These are phyloP conservation scores for Penicillium paxilli DNA, from an alignment of 495 filamentous ascomycete species.

Conservation along the genomic window DNA sequence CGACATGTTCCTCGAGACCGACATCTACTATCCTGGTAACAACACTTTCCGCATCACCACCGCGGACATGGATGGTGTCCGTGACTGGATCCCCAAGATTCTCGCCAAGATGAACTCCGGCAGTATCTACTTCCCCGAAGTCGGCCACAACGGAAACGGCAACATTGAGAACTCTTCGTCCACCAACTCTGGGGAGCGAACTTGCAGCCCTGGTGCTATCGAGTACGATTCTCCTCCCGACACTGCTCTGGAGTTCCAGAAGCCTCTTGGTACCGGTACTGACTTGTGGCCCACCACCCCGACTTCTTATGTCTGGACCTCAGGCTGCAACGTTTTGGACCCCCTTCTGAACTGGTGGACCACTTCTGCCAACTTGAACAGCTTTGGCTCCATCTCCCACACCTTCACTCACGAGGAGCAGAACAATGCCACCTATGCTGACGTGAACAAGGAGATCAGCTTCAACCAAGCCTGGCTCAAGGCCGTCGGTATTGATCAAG, in stretches of 20 bases:
- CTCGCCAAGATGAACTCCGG: slow-evolving; percentile 55
- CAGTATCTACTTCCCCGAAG: slow-evolving; percentile 55
- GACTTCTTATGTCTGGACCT: slow-evolving; percentile 47
- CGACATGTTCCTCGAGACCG: slow-evolving; percentile 60
- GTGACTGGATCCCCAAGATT: slow-evolving; percentile 48
- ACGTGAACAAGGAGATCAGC: slow-evolving; percentile 55
- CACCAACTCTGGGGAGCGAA: slow-evolving; percentile 27
- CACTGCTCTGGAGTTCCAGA: slow-evolving; percentile 55
- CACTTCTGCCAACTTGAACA: slow-evolving; percentile 45
- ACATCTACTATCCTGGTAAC: slow-evolving; percentile 50
- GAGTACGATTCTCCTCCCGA: slow-evolving; percentile 39
- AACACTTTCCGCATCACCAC: slow-evolving; percentile 51
- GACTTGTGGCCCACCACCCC: slow-evolving; percentile 54
- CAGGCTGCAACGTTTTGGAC: slow-evolving; percentile 49
- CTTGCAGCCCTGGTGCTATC: slow-evolving; percentile 37
- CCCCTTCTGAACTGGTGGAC: slow-evolving; percentile 51
- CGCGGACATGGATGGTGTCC: slow-evolving; percentile 49
- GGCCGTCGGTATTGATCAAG: slow-evolving; percentile 46
- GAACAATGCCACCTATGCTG: slow-evolving; percentile 61
- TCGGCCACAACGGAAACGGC: slow-evolving; percentile 63
- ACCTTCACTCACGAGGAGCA: slow-evolving; percentile 63
- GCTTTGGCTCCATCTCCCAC: slow-evolving; percentile 59
- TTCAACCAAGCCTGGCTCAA: slow-evolving; percentile 62
- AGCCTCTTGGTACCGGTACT: slow-evolving; percentile 56
- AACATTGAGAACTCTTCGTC: slow-evolving; percentile 52